Evolutionary conservation across 495 filamentous ascomycete genomes (phyloP), one percentile per base, ranked within the genome.

Genomic region (Bacidia rubella): DNA sequence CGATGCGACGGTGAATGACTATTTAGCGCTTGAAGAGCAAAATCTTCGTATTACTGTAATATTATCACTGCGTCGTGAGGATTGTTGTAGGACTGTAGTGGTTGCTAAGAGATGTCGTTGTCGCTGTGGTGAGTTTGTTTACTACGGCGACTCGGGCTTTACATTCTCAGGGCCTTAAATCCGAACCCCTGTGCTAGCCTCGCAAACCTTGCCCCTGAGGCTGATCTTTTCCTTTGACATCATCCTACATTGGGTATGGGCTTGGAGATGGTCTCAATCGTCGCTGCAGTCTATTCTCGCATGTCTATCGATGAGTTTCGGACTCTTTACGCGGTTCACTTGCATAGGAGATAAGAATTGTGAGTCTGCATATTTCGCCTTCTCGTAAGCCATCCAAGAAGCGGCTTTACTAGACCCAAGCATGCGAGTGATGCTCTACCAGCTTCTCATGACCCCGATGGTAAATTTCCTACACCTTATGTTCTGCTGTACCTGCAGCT

Each of bases 211-310:
- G 32, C 20, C 21, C 15, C 11, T 25, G 38, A 71, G 61, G 68
- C 69, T 47, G 66, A 62, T 11, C 54, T 59, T 7, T 63, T 63
- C 12, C 61, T 70, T 2, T n/a, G n/a, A n/a, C n/a, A n/a, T n/a
- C n/a, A n/a, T n/a, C n/a, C n/a, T n/a, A n/a, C n/a, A n/a, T n/a
- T n/a, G n/a, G n/a, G n/a, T n/a, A n/a, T n/a, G n/a, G n/a, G n/a
- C n/a, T n/a, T n/a, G n/a, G n/a, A n/a, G n/a, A n/a, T n/a, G n/a
- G n/a, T n/a, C n/a, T n/a, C n/a, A n/a, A n/a, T n/a, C n/a, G n/a
- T n/a, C n/a, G n/a, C n/a, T n/a, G n/a, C n/a, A n/a, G n/a, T n/a
- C n/a, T n/a, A n/a, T n/a, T n/a, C n/a, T n/a, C n/a, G n/a, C n/a
- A n/a, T n/a, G n/a, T n/a, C n/a, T n/a, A n/a, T n/a, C n/a, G n/a